Base-by-base conservation (phyloP, 306 rosid species). In the Herpetospermum pedunculosum region DNA sequence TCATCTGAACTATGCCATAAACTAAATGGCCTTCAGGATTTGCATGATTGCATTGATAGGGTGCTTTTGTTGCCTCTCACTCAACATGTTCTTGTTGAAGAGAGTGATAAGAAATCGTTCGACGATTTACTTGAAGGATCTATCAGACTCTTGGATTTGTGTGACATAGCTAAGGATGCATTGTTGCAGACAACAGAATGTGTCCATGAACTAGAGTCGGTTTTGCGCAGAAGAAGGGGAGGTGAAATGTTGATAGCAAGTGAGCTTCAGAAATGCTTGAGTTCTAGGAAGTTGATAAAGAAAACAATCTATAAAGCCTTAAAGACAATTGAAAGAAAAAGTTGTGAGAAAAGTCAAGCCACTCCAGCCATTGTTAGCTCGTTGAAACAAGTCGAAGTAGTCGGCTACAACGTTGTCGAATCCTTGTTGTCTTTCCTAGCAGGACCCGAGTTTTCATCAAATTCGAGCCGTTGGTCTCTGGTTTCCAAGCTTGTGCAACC, bases 91-190 rank as follows among this genome's bases (percentile, higher is more conserved):
- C 13, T 79, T 37, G 34, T 47, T 1, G 53, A 48, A 57, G 83
- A 76, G 70, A 12, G 53, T 3, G 48, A 73, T 5, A 32, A 76
- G 48, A 79, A 73, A 28, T 21, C 32, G 28, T 35, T 78, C 4
- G 65, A 60, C 55, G 72, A 63, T 6, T 64, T 83, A 30, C 70
- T 79, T 9, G 83, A 79, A 30, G 83, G 85, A 46, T 82, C 83
- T 55, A 35, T 82, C 6, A 48, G 76, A 37, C 26, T 72, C 28
- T 72, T 79, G 78, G 85, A 82, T 47, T 65, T 79, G 37, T 79
- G 78, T 44, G 67, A 59, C 28, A 55, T 26, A 2, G 81, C 83
- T 8, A 83, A 79, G 69, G 83, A 79, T 58, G 77, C 75, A 7
- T 18, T 83, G 57, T 18, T 41, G 62, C 72, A 68, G 41, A 70